phyloP scores from a whole-genome alignment of 495 filamentous ascomycete species.

The Penicillium argentinense region DNA sequence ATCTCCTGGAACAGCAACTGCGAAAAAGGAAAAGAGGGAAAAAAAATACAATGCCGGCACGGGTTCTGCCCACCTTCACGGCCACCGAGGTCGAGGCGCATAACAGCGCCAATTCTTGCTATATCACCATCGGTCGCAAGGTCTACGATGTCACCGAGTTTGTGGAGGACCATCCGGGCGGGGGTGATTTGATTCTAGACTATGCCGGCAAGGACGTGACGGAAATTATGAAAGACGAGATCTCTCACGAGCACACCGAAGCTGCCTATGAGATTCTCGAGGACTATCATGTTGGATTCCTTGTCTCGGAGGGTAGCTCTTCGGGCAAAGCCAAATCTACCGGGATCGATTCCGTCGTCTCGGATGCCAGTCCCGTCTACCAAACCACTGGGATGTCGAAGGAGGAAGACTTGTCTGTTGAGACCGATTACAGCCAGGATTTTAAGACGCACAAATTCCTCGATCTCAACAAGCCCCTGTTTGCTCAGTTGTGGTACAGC shows the following conservation, averaged over 20 bases:
- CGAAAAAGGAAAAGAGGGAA: background rate
- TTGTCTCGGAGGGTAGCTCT: constrained; percentile 42
- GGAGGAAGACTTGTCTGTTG: constrained; percentile 80
- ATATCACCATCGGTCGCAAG: constrained; percentile 83
- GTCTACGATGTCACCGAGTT: constrained; percentile 96
- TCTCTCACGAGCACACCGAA: constrained; percentile 83
- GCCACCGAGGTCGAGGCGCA: constrained; percentile 76
- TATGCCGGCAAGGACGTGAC: constrained; percentile 86
- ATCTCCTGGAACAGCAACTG: no score
- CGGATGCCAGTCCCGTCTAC: constrained; percentile 55
- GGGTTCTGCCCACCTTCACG: constrained; percentile 75
- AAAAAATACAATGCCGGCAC: constrained; percentile 42
- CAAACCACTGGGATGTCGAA: constrained; percentile 80
- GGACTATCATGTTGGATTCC: constrained; percentile 77
- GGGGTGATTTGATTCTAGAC: constrained; percentile 82
- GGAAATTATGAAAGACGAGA: constrained; percentile 78
- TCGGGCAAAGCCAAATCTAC: constrained; percentile 17
- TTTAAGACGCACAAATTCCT: constrained; percentile 90
- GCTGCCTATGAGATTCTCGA: constrained; percentile 92
- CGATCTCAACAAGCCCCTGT: constrained; percentile 80
- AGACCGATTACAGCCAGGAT: constrained; percentile 73
- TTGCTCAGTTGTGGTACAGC: constrained; percentile 85
- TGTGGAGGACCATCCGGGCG: constrained; percentile 84
- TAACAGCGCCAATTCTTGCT: constrained; percentile 82
- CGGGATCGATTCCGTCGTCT: constrained; percentile 23